Percentiles rank a stretch among this genome's conserved stretches.
Evolutionary conservation across 495 filamentous ascomycete genomes (phyloP).

Genomic region (Neurospora africana): DNA sequence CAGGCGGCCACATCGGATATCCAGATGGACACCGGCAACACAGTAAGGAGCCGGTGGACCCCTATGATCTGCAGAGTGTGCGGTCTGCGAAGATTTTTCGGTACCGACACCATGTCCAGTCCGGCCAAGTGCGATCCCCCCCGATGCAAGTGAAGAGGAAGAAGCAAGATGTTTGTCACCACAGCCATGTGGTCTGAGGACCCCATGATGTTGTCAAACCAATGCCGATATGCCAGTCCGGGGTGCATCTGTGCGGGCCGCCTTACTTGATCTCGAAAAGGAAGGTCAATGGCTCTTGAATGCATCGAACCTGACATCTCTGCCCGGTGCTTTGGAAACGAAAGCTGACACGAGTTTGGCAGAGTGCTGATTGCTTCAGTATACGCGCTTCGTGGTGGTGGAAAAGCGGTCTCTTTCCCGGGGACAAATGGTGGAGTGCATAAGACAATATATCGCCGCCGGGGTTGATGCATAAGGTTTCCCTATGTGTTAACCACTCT

Average conservation of each 20-base stretch:
- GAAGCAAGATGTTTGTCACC: neutral
- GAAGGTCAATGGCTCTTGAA: constrained; percentile 15
- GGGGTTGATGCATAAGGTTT: constrained; percentile 20
- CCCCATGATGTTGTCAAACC: constrained; percentile 10
- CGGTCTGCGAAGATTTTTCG: neutral
- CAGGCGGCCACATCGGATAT: neutral
- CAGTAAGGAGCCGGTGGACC: neutral
- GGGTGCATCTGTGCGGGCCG: constrained; percentile 6
- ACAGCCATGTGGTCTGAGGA: neutral
- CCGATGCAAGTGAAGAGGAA: neutral
- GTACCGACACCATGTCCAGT: neutral
- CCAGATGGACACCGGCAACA: neutral
- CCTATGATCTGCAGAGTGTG: neutral
- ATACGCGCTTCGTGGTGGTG: constrained; percentile 6
- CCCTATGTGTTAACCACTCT: too few species aligned
- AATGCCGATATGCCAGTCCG: constrained; percentile 21
- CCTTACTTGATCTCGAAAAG: constrained; percentile 14
- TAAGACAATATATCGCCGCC: constrained; percentile 20
- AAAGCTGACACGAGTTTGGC: constrained; percentile 5
- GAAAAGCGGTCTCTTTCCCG: constrained; percentile 27
- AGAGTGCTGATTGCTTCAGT: neutral
- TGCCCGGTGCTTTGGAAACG: constrained; percentile 2
- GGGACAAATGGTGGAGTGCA: constrained; percentile 12
- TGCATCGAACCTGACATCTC: constrained; percentile 11
- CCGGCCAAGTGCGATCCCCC: neutral